These are phyloP conservation scores for Sicyos edulis DNA, from an alignment of 306 rosid genomes.

Conservation along the genomic window DNA sequence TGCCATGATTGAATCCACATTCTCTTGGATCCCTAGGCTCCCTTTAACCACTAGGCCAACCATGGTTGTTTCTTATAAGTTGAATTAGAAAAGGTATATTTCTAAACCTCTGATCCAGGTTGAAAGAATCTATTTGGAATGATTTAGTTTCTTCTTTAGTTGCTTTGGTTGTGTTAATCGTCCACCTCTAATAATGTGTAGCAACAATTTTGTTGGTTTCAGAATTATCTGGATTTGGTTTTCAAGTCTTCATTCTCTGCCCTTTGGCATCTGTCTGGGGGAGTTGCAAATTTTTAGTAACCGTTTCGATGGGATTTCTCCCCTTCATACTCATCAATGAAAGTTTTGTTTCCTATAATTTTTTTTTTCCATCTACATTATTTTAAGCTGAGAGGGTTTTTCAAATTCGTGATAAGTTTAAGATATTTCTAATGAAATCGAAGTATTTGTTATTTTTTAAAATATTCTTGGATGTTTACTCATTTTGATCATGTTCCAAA, in stretches of 20 bases:
- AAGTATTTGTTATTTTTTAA: background rate
- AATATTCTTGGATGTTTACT: conserved; percentile 3
- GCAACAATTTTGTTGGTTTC: conserved; percentile 4
- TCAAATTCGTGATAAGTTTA: background rate
- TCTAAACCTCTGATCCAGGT: background rate
- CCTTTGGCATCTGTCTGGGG: background rate
- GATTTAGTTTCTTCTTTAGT: background rate
- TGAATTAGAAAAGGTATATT: background rate
- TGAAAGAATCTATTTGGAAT: background rate
- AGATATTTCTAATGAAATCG: background rate
- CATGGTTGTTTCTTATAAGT: too few species aligned
- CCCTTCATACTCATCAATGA: too few species aligned
- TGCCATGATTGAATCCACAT: too few species aligned
- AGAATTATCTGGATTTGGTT: background rate
- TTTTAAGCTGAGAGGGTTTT: background rate
- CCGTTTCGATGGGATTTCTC: too few species aligned
- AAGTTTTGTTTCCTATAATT: too few species aligned
- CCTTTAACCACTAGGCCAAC: too few species aligned
- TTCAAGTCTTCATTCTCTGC: conserved; percentile 15
- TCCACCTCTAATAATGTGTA: conserved; percentile 2
- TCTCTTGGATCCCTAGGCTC: too few species aligned
- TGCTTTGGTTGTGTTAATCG: conserved; percentile 4
- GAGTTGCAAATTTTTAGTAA: background rate
- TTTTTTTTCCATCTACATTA: conserved; percentile 8
- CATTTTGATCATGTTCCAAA: background rate